phyloP scores from a whole-genome alignment of 2,329 filamentous ascomycete species.

The Paramyrothecium roridum region DNA sequence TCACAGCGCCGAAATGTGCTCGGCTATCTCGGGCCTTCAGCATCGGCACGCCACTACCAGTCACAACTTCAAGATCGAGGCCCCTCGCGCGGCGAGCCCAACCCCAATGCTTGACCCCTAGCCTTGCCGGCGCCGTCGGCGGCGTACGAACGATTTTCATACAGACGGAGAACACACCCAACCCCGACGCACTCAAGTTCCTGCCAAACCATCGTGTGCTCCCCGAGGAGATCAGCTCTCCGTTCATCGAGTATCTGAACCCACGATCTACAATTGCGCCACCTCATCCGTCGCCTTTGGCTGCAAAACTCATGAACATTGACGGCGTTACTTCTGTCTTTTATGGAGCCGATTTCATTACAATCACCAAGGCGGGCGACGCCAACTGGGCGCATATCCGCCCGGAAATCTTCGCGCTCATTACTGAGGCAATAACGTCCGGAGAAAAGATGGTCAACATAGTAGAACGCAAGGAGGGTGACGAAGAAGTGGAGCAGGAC shows the following conservation, averaged over 20 bases:
- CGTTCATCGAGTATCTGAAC: constrained; percentile 88
- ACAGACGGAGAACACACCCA: constrained; percentile 92
- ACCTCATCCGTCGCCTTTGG: constrained; percentile 86
- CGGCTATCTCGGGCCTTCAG: constrained; percentile 18
- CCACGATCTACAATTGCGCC: constrained; percentile 85
- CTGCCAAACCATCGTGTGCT: constrained; percentile 85
- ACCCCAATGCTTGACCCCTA: constrained; percentile 11
- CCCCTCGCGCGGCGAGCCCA: constrained; percentile 11
- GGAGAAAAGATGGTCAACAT: constrained; percentile 79
- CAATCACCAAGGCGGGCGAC: constrained; percentile 84
- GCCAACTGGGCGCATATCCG: constrained; percentile 93
- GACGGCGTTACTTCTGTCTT: constrained; percentile 95
- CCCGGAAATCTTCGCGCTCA: constrained; percentile 90
- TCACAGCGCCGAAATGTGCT: constrained; percentile 18
- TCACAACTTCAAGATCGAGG: constrained; percentile 15
- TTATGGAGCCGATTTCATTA: constrained; percentile 94
- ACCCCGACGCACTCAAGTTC: constrained; percentile 95
- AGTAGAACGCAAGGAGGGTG: constrained; percentile 57
- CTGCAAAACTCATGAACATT: constrained; percentile 85
- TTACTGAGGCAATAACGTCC: constrained; percentile 85
- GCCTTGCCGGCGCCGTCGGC: constrained; percentile 22
- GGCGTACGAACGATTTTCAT: constrained; percentile 84
- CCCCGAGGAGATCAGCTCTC: constrained; percentile 66
- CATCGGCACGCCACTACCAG: constrained; percentile 16
- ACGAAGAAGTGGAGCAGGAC: constrained; percentile 50